Conservation (phyloP, 2,329 filamentous ascomycete genomes). For the Fusarium verrucosum region DNA sequence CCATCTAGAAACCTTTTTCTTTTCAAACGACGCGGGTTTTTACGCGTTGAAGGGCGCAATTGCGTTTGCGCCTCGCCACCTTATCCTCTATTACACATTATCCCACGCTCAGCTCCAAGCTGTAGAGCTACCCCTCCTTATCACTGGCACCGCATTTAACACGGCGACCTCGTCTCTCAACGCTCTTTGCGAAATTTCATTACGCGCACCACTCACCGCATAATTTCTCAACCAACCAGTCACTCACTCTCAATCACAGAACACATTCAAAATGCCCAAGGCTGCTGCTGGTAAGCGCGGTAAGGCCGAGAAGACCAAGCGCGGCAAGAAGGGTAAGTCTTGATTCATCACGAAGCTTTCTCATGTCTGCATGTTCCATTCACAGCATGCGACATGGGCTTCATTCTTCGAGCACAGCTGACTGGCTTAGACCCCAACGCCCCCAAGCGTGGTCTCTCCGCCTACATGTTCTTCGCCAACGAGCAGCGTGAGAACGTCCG, state of each 20-base stretch:
- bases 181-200: neutral
- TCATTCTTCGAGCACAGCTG: neutral
- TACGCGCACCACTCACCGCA: neutral
- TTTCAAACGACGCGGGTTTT: constrained; percentile 24
- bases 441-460: constrained; percentile 98
- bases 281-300: constrained; percentile 62
- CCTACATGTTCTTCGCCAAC: constrained; percentile 99
- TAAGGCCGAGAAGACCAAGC: constrained; percentile 63
- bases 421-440: constrained; percentile 83
- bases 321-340: constrained; percentile 68
- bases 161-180: neutral
- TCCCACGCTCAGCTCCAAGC: constrained; percentile 28
- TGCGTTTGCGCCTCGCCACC: constrained; percentile 44
- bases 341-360: neutral
- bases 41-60: constrained; percentile 41
- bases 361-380: neutral
- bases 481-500: constrained; percentile 98
- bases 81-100: constrained; percentile 11
- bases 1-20: constrained; percentile 22
- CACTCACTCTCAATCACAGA: constrained; percentile 44
- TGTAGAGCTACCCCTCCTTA: constrained; percentile 43
- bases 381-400: neutral
- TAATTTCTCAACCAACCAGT: neutral
- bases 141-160: neutral
- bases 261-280: constrained; percentile 65